These are phyloP conservation scores for Cutaneotrichosporon dermatis DNA, from an alignment of 1,284 basidiomycete genomes.

Conservation along the genomic window DNA sequence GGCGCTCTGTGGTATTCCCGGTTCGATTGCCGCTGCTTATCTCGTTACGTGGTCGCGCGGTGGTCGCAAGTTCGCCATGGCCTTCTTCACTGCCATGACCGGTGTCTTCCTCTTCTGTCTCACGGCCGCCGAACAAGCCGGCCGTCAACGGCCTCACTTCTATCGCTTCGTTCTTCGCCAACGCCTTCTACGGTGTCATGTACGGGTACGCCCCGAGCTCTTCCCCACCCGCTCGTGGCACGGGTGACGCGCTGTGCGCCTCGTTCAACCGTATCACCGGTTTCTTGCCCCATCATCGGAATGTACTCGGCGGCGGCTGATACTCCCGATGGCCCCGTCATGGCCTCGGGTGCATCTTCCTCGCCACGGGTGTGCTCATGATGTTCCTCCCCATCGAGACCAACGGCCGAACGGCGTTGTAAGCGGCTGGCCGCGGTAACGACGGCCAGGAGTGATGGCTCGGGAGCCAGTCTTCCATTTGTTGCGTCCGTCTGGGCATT, in stretches of 20 bases:
- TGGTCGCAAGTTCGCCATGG: slow-evolving; percentile 56
- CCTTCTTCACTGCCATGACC: slow-evolving; percentile 54
- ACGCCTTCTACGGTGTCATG: slow-evolving; percentile 54
- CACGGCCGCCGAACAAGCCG: slow-evolving; percentile 55
- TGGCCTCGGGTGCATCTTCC: slow-evolving; percentile 58
- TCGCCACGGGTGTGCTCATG: slow-evolving; percentile 52
- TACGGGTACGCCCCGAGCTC: slow-evolving; percentile 61
- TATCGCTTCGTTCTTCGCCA: slow-evolving; percentile 55
- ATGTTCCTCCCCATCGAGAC: slow-evolving; percentile 60
- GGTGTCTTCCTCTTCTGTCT: slow-evolving; percentile 61
- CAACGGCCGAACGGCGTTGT: slow-evolving; percentile 36
- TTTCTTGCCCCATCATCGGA: slow-evolving; percentile 43
- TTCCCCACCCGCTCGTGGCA: slow-evolving; percentile 63
- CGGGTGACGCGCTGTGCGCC: slow-evolving; percentile 59
- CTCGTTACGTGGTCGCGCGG: slow-evolving; percentile 56
- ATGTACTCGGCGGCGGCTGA: slow-evolving; percentile 22
- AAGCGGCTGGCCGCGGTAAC: neutral
- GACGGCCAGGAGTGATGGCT: neutral
- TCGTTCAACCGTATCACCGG: slow-evolving; percentile 58
- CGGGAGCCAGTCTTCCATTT: neutral
- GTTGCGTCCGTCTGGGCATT: neutral
- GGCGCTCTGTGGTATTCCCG: slow-evolving; percentile 56
- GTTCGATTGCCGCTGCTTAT: slow-evolving; percentile 57
- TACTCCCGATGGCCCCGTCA: slow-evolving; percentile 54
- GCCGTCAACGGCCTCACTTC: slow-evolving; percentile 58